Evolutionary conservation across 352 stramenopile genomes (phyloP), one percentile per base, ranked within the genome.

Genomic region (Globisporangium nodosum): DNA sequence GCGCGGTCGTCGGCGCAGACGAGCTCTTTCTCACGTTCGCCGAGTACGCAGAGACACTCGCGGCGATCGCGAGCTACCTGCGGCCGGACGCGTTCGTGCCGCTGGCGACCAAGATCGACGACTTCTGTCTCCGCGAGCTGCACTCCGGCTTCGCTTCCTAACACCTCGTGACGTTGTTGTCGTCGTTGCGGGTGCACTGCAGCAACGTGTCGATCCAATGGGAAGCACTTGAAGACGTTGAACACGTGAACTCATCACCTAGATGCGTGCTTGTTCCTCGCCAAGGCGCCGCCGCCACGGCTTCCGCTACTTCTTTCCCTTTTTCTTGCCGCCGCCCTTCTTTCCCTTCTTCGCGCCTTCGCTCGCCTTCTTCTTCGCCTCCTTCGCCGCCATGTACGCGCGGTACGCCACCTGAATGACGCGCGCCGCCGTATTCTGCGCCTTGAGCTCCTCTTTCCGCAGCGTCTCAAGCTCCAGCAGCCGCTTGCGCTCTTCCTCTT

Each of bases 321-420:
- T 81, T 56, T 79, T 82, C 48, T 71, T 74, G 33, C 61, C 66
- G 35, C 70, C 73, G 24, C 24, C 24, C 62, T 92, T 92, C 54
- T 81, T 84, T 48, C 65, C 67, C 60, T 92, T 90, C 67, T 90
- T 92, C 40, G 68, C 65, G 1, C 69, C 67, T 18, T 88, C 76
- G 9, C 66, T 47, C 11, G 67, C 72, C 52, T 90, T 90, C 16
- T 78, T 78, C 58, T 86, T 89, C 48, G 83, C 75, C 42, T 87
- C 72, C 21, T 78, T 80, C 42, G 71, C 67, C 1, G 65, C 68
- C 45, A 73, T 54, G 52, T 83, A 64, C 4, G 73, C 58, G 0
- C 74, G 65, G 49, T 87, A 92, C 12, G 76, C 70, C 15, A 77
- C 65, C 54, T 92, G 83, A 51, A 90, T 89, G 54, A 88, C 83